phyloP scores from a whole-genome alignment of 805 yeast genomes.

The Helenozyma rhizophorensis region DNA sequence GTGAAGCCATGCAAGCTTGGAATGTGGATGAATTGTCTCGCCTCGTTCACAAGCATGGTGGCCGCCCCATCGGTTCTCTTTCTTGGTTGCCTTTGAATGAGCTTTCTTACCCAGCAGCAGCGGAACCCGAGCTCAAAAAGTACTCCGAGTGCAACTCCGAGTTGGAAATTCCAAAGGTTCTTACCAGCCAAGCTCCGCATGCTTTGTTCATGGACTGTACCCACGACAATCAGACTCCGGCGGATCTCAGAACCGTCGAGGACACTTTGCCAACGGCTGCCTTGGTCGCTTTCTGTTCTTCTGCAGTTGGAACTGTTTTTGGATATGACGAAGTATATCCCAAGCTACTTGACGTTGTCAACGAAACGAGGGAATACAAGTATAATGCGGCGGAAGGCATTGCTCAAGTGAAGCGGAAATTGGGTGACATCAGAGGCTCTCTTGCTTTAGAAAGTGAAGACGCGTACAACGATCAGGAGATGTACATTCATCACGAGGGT shows the following conservation, averaged over 20 bases:
- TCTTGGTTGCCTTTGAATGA: slow-evolving; percentile 75
- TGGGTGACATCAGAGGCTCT: slow-evolving; percentile 54
- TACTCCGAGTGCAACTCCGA: slow-evolving; percentile 47
- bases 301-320: slow-evolving; percentile 90
- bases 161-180: slow-evolving; percentile 60
- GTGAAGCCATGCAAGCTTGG: slow-evolving; percentile 98
- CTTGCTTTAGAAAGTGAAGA: slow-evolving; percentile 59
- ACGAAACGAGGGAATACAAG: slow-evolving; percentile 63
- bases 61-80: slow-evolving; percentile 90
- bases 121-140: slow-evolving; percentile 27
- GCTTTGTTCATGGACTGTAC: slow-evolving; percentile 97
- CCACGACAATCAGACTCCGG: slow-evolving; percentile 90
- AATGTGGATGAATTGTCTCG: slow-evolving; percentile 81
- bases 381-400: slow-evolving; percentile 56
- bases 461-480: slow-evolving; percentile 59
- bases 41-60: slow-evolving; percentile 88
- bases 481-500: slow-evolving; percentile 91
- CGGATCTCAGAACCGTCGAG: slow-evolving; percentile 85
- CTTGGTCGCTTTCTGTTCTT: slow-evolving; percentile 83
- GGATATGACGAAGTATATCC: slow-evolving; percentile 96
- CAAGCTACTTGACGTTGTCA: slow-evolving; percentile 70
- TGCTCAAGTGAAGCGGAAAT: slow-evolving; percentile 59
- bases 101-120: slow-evolving; percentile 59
- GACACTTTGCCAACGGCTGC: slow-evolving; percentile 96
- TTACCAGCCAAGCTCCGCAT: slow-evolving; percentile 75